phyloP scores from a whole-genome alignment of 805 yeast genomes.

The Starmerella geochares region DNA sequence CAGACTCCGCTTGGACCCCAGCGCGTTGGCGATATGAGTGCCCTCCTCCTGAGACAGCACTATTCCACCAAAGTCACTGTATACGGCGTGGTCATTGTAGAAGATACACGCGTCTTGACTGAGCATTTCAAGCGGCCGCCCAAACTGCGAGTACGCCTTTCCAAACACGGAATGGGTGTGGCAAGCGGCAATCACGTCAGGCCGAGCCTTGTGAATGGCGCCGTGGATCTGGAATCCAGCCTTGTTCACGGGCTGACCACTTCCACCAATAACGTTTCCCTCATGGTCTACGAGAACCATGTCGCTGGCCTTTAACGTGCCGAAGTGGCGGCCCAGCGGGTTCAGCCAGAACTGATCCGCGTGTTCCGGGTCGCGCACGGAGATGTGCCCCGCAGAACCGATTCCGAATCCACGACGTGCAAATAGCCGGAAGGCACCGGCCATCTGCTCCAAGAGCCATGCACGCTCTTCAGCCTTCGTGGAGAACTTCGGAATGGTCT shows the following conservation, averaged over 20 bases:
- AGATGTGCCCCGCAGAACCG: constrained; percentile 78
- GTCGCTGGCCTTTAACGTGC: constrained; percentile 47
- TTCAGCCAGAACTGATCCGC: constrained; percentile 78
- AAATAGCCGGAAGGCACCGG: constrained; percentile 73
- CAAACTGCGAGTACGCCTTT: constrained; percentile 55
- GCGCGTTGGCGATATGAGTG: constrained; percentile 46
- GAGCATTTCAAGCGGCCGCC: constrained; percentile 61
- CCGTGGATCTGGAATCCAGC: constrained; percentile 66
- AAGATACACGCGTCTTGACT: constrained; percentile 67
- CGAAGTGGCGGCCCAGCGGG: constrained; percentile 68
- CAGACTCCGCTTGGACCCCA: constrained; percentile 46
- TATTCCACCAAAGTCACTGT: constrained; percentile 65
- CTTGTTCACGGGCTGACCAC: constrained; percentile 46
- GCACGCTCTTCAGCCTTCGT: constrained; percentile 19
- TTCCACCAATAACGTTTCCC: constrained; percentile 55
- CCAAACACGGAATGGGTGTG: constrained; percentile 60
- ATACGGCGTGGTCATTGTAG: constrained; percentile 57
- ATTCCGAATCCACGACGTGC: constrained; percentile 65
- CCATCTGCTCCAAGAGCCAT: constrained; percentile 50
- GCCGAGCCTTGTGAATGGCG: constrained; percentile 54
- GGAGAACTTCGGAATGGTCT: constrained; percentile 20
- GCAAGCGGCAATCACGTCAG: constrained; percentile 61
- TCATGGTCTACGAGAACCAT: constrained; percentile 53
- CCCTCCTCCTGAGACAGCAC: constrained; percentile 61
- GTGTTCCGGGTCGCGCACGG: constrained; percentile 71